Evolutionary conservation across 345 rosid species (phyloP), one percentile per base, ranked within the genome.

Genomic region (Populus davidiana): DNA sequence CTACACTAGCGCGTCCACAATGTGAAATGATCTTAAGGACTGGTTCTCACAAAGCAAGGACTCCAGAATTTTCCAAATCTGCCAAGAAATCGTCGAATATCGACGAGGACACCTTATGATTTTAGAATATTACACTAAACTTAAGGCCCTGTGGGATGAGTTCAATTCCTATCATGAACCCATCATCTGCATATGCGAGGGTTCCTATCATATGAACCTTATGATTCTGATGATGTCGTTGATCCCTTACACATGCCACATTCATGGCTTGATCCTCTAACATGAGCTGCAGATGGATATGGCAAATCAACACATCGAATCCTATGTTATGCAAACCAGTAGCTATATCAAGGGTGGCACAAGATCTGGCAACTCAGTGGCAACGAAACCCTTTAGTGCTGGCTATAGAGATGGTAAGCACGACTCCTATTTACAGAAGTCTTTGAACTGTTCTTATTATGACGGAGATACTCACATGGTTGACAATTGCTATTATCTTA

Each of bases 61-160:
- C 35, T 33, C 35, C 0, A 33, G 4, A 33, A 33, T 33, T 33
- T 33, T 3, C 35, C 35, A 33, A 33, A 33, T 33, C 35, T 4
- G 4, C 35, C 35, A 33, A 33, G 35, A 4, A 33, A 33, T 33
- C 5, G 5, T 33, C 35, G 4, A 3, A 33, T 4, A 33, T 33
- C 4, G 35, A 33, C 4, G 4, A 33, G 35, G 4, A 33, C 35
- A 33, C 4, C 4, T 33, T 33, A 33, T 4, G 0, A 33, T 33
- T 33, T 33, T 3, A 33, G 35, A 33, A 33, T 33, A 33, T 33
- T 33, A 33, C 35, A 33, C 35, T 33, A 33, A 33, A 33, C 6
- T 81, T 16, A 71, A 79, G 5, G 74, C 50, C 1, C 0, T 17
- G 0, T 59, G 27, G 74, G 80, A 82, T 71, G 56, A 59, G n/a